phyloP scores from a whole-genome alignment of 2,329 filamentous ascomycete species.

The Claviceps capensis region DNA sequence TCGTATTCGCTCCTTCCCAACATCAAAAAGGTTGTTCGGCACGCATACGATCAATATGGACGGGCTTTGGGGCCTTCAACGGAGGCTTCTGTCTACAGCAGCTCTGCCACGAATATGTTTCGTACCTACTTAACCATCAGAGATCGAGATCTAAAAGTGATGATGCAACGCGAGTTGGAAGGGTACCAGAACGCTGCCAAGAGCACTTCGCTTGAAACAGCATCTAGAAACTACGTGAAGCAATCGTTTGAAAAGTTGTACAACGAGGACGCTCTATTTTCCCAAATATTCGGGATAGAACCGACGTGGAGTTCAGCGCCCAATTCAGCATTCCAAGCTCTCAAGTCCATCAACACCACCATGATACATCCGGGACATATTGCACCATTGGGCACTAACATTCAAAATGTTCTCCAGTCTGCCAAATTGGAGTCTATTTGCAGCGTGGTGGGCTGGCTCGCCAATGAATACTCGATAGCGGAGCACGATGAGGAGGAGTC shows the following conservation, averaged over 20 bases:
- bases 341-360: constrained; percentile 35
- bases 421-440: constrained; percentile 37
- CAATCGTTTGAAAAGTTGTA: constrained; percentile 45
- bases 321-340: constrained; percentile 35
- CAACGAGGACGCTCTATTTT: constrained; percentile 39
- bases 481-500: constrained; percentile 47
- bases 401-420: constrained; percentile 35
- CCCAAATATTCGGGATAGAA: constrained; percentile 41
- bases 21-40: constrained; percentile 36
- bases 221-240: constrained; percentile 43
- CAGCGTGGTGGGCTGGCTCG: constrained; percentile 42
- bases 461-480: constrained; percentile 41
- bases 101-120: constrained; percentile 40
- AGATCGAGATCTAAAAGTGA: constrained; percentile 37
- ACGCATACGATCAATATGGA: constrained; percentile 39
- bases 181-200: constrained; percentile 40
- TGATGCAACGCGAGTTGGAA: constrained; percentile 40
- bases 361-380: constrained; percentile 42
- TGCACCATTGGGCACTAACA: constrained; percentile 33
- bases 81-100: constrained; percentile 39
- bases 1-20: constrained; percentile 43
- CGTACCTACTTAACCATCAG: constrained; percentile 37
- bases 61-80: constrained; percentile 26
- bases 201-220: constrained; percentile 36
- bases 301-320: constrained; percentile 35